A percentile compares a stretch with the other conserved stretches of the same genome.
Conservation (phyloP, 495 filamentous ascomycete species). For the Jackrogersella multiformis region DNA sequence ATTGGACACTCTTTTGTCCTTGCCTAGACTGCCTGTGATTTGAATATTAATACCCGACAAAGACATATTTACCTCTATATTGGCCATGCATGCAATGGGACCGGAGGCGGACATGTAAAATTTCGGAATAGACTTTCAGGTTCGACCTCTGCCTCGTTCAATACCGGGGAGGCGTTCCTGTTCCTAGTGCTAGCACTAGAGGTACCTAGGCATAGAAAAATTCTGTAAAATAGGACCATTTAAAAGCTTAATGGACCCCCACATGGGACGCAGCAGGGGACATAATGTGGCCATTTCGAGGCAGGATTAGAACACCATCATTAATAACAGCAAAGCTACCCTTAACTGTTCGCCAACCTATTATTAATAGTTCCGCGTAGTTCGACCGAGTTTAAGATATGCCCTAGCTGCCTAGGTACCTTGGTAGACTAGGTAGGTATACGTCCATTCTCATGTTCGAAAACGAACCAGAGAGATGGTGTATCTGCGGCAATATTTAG, state of each 20-base stretch:
- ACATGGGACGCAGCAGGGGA: slow-evolving; percentile 11
- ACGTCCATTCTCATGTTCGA: slow-evolving; percentile 5
- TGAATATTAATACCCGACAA: background rate
- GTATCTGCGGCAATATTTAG: too few relatives aligned
- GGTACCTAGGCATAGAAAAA: slow-evolving; percentile 1
- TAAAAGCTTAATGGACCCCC: slow-evolving; percentile 43
- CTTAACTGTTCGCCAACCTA: slow-evolving; percentile 6
- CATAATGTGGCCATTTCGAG: slow-evolving; percentile 38
- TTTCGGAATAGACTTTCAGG: background rate
- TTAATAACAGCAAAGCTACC: slow-evolving; percentile 20
- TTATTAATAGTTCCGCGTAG: slow-evolving; percentile 28
- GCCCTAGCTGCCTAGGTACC: too few relatives aligned
- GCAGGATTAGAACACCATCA: slow-evolving; percentile 27
- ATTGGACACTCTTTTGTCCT: background rate
- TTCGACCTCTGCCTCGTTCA: background rate
- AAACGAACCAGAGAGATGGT: background rate
- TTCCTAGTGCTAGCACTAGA: too few relatives aligned
- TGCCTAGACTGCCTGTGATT: background rate
- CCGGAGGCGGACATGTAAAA: background rate
- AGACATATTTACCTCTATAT: background rate
- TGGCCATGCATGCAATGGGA: background rate
- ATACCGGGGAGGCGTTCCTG: background rate
- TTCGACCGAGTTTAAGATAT: slow-evolving; percentile 7
- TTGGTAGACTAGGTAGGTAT: too few relatives aligned
- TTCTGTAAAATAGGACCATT: slow-evolving; percentile 23